Percentiles rank a stretch among this genome's conserved stretches.
Evolutionary conservation across 306 rosid species (phyloP).

Genomic region (Acacia melanoxylon): DNA sequence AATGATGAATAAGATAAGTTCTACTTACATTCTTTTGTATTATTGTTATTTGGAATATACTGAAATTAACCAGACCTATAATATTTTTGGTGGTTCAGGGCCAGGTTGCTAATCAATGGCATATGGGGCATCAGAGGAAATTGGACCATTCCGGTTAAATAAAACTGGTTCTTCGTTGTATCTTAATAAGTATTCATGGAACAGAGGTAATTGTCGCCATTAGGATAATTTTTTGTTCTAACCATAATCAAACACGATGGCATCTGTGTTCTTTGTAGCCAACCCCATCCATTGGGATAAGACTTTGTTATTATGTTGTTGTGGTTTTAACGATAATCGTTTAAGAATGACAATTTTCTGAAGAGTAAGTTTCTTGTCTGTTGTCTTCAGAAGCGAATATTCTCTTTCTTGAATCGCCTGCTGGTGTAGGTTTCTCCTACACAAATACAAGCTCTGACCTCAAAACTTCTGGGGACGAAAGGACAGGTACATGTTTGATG

Average conservation of each 20-base stretch:
- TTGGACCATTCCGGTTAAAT: slow-evolving; percentile 66
- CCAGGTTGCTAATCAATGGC: slow-evolving; percentile 80
- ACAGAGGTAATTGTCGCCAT: slow-evolving; percentile 42
- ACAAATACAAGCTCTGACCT: slow-evolving; percentile 66
- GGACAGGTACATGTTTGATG: slow-evolving; percentile 43
- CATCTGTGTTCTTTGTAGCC: no score
- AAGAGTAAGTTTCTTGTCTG: background rate
- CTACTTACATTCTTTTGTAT: background rate
- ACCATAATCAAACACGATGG: background rate
- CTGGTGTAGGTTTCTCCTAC: slow-evolving; percentile 77
- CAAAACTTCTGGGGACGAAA: slow-evolving; percentile 52
- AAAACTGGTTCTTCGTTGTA: slow-evolving; percentile 54
- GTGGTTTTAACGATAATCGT: background rate
- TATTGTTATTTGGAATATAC: background rate
- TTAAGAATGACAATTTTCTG: background rate
- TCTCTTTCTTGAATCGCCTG: slow-evolving; percentile 70
- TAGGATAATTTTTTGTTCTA: background rate
- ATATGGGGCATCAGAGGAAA: slow-evolving; percentile 79
- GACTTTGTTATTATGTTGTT: no score
- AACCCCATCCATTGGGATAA: no score
- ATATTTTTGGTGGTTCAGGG: slow-evolving; percentile 39
- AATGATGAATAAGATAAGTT: background rate
- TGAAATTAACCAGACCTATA: background rate
- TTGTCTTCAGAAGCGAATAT: slow-evolving; percentile 59
- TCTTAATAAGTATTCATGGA: slow-evolving; percentile 63